A percentile compares a stretch with the other conserved stretches of the same genome.
Conservation (phyloP, 208 protist genomes). For the Trypanosoma platydactyli region DNA sequence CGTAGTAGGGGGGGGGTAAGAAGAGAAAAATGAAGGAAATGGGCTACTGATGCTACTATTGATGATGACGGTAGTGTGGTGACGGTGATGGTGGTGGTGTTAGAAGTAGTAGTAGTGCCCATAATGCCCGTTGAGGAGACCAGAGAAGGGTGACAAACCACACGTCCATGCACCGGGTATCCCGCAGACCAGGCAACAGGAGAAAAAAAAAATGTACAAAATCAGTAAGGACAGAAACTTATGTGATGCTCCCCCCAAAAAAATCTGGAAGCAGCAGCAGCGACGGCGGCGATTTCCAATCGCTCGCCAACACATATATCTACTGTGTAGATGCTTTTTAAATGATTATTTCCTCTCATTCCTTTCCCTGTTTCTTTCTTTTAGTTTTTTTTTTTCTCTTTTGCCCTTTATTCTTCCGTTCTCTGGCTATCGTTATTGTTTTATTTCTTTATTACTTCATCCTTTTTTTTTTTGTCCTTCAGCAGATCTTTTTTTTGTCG, state of each 20-base stretch:
- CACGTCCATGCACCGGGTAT: neutral
- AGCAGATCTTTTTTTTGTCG: too few relatives aligned
- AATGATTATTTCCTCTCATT: conserved; percentile 4
- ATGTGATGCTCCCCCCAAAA: neutral
- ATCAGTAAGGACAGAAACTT: neutral
- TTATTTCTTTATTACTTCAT: conserved; percentile 8
- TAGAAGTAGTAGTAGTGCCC: neutral
- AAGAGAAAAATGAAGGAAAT: neutral
- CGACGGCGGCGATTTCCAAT: neutral
- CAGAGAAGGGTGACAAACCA: neutral
- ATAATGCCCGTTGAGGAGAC: neutral
- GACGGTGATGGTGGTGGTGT: neutral
- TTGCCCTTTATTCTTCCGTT: neutral
- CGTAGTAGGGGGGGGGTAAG: neutral
- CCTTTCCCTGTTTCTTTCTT: conserved; percentile 6
- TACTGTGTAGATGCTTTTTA: neutral
- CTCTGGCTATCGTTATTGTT: neutral
- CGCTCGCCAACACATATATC: neutral
- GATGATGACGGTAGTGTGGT: neutral
- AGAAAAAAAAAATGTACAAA: conserved; percentile 22
- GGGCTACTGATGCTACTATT: neutral
- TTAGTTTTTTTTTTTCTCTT: too few relatives aligned
- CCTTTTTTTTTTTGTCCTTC: neutral
- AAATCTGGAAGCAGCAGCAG: neutral
- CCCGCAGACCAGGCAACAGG: neutral